Evolutionary conservation across 2,329 filamentous ascomycete genomes (phyloP).

Genomic region (Cladobotryum protrusum): DNA sequence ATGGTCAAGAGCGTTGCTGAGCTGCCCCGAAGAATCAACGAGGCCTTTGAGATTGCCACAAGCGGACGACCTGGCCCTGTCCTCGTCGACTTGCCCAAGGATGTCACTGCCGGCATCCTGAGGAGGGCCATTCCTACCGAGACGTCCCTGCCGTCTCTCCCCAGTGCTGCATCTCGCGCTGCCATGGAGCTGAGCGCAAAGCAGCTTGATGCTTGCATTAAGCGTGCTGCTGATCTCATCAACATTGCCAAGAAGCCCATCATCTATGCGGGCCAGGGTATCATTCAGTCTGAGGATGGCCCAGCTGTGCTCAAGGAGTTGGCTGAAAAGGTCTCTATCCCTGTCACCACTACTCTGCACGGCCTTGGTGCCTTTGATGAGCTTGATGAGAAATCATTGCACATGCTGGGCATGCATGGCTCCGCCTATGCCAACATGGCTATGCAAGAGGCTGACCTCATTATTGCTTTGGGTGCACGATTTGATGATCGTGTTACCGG

Average conservation of each 20-base stretch:
- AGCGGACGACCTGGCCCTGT: constrained; percentile 91
- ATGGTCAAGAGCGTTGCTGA: constrained; percentile 97
- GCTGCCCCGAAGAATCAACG: constrained; percentile 87
- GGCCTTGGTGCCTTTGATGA: constrained; percentile 91
- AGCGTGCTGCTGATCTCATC: constrained; percentile 72
- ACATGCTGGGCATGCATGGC: constrained; percentile 99
- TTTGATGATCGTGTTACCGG: constrained; percentile 95
- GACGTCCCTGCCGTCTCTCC: constrained; percentile 68
- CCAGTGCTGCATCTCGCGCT: constrained; percentile 78
- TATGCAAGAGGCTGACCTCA: constrained; percentile 93
- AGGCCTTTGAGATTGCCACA: constrained; percentile 96
- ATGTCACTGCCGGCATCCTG: constrained; percentile 82
- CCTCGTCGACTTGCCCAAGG: constrained; percentile 92
- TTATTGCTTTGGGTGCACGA: constrained; percentile 86
- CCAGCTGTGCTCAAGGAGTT: constrained; percentile 74
- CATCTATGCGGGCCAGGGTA: constrained; percentile 89
- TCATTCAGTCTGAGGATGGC: constrained; percentile 74
- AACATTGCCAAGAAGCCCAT: constrained; percentile 90
- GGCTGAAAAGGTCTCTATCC: constrained; percentile 84
- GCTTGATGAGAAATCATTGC: constrained; percentile 84
- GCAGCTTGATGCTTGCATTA: constrained; percentile 67
- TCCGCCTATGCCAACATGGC: constrained; percentile 96
- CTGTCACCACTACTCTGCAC: constrained; percentile 92
- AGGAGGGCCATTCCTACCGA: constrained; percentile 74
- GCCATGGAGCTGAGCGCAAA: constrained; percentile 66